Conservation (phyloP, 2,329 filamentous ascomycete genomes). For the Alternaria novae-zelandiae region DNA sequence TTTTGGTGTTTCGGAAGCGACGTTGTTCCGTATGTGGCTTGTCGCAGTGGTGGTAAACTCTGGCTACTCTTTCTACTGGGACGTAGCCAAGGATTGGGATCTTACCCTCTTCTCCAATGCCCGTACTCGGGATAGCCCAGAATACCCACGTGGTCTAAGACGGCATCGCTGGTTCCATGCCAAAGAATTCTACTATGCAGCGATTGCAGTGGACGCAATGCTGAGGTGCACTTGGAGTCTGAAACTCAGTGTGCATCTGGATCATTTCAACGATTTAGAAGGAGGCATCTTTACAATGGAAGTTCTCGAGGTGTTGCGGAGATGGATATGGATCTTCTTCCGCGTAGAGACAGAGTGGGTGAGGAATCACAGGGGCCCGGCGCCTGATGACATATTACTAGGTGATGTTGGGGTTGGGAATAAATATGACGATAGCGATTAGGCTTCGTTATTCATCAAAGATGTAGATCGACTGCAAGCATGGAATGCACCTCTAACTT, state of each 20-base stretch:
- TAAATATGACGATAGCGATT: constrained; percentile 67
- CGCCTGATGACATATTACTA: constrained; percentile 74
- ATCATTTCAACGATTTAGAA: constrained; percentile 86
- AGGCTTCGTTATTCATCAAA: background rate
- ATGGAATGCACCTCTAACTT: background rate
- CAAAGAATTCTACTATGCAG: constrained; percentile 79
- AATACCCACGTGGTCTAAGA: constrained; percentile 79
- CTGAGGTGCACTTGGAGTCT: constrained; percentile 90
- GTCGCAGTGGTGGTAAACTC: constrained; percentile 80
- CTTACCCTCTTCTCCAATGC: constrained; percentile 75
- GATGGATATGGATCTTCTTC: constrained; percentile 98
- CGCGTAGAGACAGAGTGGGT: constrained; percentile 92
- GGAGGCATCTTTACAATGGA: constrained; percentile 88
- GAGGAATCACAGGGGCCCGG: constrained; percentile 62
- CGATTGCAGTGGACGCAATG: constrained; percentile 77
- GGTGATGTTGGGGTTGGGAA: constrained; percentile 66
- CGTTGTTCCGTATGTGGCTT: constrained; percentile 65
- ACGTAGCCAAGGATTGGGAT: constrained; percentile 96
- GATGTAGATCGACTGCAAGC: background rate
- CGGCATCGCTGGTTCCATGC: constrained; percentile 74
- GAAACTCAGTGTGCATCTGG: constrained; percentile 81
- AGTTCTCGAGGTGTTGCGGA: constrained; percentile 81
- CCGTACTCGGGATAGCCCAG: constrained; percentile 63
- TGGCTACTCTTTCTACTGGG: constrained; percentile 98
- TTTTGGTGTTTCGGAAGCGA: constrained; percentile 61